phyloP scores from a whole-genome alignment of 768 basidiomycete species.

The Plicaturopsis crispa region DNA sequence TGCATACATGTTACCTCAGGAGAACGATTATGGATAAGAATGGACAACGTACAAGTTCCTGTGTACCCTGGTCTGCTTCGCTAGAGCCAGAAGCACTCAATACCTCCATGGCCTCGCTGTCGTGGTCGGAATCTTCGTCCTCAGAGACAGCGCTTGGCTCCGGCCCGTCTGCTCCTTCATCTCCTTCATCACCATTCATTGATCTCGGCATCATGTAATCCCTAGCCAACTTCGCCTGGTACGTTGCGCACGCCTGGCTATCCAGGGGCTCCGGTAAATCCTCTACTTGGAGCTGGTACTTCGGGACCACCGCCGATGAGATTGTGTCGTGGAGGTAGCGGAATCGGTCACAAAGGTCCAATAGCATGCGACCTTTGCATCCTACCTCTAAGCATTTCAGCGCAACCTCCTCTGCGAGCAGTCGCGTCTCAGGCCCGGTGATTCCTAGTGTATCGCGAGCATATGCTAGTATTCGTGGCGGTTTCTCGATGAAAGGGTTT shows the following conservation, averaged over 20 bases:
- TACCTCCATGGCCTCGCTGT: no score
- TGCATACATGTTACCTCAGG: slow-evolving; percentile 6
- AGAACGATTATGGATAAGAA: slow-evolving; percentile 1
- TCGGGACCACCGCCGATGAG: slow-evolving; percentile 35
- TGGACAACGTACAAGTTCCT: no score
- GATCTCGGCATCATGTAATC: slow-evolving; percentile 29
- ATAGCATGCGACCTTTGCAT: slow-evolving; percentile 48
- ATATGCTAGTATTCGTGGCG: slow-evolving; percentile 43
- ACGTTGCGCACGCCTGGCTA: slow-evolving; percentile 32
- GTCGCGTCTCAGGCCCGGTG: slow-evolving; percentile 30
- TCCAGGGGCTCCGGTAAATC: slow-evolving; percentile 51
- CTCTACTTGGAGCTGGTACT: slow-evolving; percentile 44
- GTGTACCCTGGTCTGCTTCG: no score
- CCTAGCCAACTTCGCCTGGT: slow-evolving; percentile 45
- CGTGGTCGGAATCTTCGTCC: no score
- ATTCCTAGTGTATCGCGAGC: slow-evolving; percentile 35
- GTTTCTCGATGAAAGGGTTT: slow-evolving; percentile 65
- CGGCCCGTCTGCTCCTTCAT: slow-evolving; percentile 9
- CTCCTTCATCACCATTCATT: slow-evolving; percentile 9
- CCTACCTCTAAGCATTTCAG: slow-evolving; percentile 52
- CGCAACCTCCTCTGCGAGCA: slow-evolving; percentile 53
- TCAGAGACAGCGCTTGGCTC: no score
- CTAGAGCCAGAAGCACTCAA: no score
- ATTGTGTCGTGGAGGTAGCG: slow-evolving; percentile 35
- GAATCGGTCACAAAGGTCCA: slow-evolving; percentile 43